Evolutionary conservation across 768 basidiomycete genomes (phyloP).

Genomic region (Neoboletus subvelutipes): DNA sequence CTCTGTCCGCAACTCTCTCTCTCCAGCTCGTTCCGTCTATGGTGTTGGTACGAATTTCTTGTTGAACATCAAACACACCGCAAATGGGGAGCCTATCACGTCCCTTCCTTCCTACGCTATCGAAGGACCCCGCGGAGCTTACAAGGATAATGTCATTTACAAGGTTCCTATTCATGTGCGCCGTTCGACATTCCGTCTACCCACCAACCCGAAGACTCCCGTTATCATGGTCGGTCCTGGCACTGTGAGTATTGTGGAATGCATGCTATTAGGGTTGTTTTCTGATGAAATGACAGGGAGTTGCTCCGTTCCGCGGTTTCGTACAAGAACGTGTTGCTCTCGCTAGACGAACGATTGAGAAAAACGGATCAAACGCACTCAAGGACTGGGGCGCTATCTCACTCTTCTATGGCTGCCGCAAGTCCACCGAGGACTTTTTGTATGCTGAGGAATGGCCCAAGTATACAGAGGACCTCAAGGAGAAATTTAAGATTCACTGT

Average conservation of each 20-base stretch:
- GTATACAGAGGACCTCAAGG: conserved; percentile 82
- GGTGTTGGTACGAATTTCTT: conserved; percentile 96
- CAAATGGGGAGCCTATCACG: conserved; percentile 55
- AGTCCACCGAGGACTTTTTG: conserved; percentile 84
- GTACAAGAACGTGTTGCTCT: conserved; percentile 97
- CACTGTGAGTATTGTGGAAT: conserved; percentile 60
- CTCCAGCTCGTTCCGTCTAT: conserved; percentile 67
- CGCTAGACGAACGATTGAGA: conserved; percentile 90
- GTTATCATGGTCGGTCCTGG: conserved; percentile 99
- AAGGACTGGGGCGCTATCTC: conserved; percentile 94
- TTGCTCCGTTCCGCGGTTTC: conserved; percentile 99
- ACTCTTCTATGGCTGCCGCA: conserved; percentile 96
- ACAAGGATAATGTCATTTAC: conserved; percentile 68
- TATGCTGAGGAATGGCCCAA: conserved; percentile 95
- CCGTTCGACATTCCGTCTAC: conserved; percentile 93
- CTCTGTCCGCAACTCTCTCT: conserved; percentile 52
- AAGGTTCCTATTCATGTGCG: conserved; percentile 93
- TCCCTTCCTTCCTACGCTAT: conserved; percentile 75
- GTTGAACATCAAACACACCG: conserved; percentile 83
- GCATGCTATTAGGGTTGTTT: not conserved
- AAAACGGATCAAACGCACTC: conserved; percentile 92
- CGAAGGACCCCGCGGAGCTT: conserved; percentile 86
- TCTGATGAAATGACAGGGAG: conserved; percentile 59
- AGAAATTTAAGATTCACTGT: conserved; percentile 85
- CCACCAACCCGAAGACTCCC: conserved; percentile 97